A percentile compares a stretch with the other conserved stretches of the same genome.
Conservation (phyloP, 2,329 filamentous ascomycete species). For the Acephala macrosclerotiorum region DNA sequence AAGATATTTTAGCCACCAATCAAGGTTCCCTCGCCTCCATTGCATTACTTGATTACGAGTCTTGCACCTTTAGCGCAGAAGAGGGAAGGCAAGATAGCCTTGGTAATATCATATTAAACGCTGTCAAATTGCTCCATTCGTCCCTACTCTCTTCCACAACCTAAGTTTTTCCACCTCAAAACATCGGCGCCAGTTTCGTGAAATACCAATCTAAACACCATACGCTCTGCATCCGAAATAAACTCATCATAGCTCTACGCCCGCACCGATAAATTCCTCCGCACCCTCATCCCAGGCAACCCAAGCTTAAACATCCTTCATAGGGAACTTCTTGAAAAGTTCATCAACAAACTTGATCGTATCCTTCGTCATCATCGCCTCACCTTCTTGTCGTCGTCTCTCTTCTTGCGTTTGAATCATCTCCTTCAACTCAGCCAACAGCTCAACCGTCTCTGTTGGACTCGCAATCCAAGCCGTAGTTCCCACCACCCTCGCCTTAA, state of each 20-base stretch:
- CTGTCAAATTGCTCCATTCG: too few relatives aligned
- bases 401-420: conserved; percentile 46
- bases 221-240: neutral
- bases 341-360: conserved; percentile 22
- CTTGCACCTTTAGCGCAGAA: too few relatives aligned
- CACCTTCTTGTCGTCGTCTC: conserved; percentile 1
- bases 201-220: neutral
- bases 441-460: conserved; percentile 85
- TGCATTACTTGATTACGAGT: too few relatives aligned
- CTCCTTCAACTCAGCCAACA: conserved; percentile 82
- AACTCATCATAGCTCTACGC: neutral
- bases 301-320: conserved; percentile 12
- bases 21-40: too few relatives aligned
- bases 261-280: neutral
- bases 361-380: conserved; percentile 19
- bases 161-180: neutral
- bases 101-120: too few relatives aligned
- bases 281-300: neutral
- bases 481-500: conserved; percentile 89
- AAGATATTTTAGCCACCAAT: too few relatives aligned
- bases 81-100: too few relatives aligned
- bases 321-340: conserved; percentile 28
- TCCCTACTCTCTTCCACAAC: neutral
- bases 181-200: neutral
- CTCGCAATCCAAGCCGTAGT: conserved; percentile 98